Base-by-base conservation (phyloP, 108 stramenopile species). In the Nitzschia sp. region DNA sequence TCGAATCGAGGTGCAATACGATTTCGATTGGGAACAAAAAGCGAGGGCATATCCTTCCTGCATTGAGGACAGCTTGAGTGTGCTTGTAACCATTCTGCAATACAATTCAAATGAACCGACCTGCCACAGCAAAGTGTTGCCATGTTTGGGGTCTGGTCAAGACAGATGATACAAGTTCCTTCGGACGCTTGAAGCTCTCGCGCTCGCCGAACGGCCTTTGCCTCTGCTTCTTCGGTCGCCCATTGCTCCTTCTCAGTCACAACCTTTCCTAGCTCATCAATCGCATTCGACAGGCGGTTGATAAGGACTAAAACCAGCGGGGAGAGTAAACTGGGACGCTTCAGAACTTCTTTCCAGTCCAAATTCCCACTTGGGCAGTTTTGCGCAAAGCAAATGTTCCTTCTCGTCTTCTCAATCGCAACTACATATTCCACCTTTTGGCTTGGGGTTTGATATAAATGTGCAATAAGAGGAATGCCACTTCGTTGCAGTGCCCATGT, bases 41-140 rank as follows among this genome's bases (percentile, higher is more conserved):
- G 64, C 2, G 65, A 58, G 15, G 81, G 81, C 6, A 82, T 24
- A n/a, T 51, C 38, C 18, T 48, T 45, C 46, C 82, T 64, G 47
- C 82, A 83, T 29, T 76, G 66, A 9, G 78, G 78, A 65, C 78
- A 83, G 8, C 54, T 60, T 15, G 42, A n/a, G 45, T 79, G 57
- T 2, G 27, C 31, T 9, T 51, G 38, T 3, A 83, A 49, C 82
- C 82, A 83, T 54, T 79, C 53, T 9, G 82, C 82, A 34, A 83
- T 57, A 46, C 82, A 83, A 64, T 79, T 79, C 34, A 83, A 68
- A 72, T 83, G 82, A 17, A 79, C 71, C n/a, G 78, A 62, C 68
- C 75, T 76, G 46, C 82, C 82, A 63, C 82, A 83, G 68, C 82
- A 83, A 26, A 83, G 60, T 1, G 82, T 79, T 3, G 75, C 70